phyloP scores from a whole-genome alignment of 2,329 filamentous ascomycete species.

The Fusarium albidum region DNA sequence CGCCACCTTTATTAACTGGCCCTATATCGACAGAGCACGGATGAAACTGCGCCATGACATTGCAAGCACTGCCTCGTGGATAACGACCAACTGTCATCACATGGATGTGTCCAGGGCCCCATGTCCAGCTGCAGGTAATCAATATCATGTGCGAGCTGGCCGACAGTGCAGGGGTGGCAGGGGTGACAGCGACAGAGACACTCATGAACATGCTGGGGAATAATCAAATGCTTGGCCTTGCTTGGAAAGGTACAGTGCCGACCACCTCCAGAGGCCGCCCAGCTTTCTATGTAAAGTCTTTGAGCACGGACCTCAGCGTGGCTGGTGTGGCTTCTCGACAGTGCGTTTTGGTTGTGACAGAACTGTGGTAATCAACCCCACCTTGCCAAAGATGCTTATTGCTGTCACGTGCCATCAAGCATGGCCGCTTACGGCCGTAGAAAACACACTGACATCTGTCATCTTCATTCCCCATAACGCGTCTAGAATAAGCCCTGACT shows the following conservation, averaged over 20 bases:
- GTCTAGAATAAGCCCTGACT: constrained; percentile 14
- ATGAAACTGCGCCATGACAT: no score
- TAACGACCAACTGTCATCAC: no score
- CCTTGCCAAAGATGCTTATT: no score
- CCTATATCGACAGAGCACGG: no score
- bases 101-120: no score
- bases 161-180: neutral
- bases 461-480: constrained; percentile 3
- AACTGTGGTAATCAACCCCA: neutral
- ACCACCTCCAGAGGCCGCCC: constrained; percentile 3
- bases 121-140: neutral
- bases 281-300: constrained; percentile 7
- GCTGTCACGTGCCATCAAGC: constrained; percentile 1
- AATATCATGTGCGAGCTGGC: constrained; percentile 2
- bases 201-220: no score
- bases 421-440: constrained; percentile 1
- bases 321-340: constrained; percentile 1
- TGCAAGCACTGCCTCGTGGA: neutral
- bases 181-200: no score
- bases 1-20: no score
- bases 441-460: neutral
- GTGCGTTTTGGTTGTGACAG: neutral
- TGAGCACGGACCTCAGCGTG: constrained; percentile 6
- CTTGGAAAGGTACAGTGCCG: no score
- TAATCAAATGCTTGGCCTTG: no score